Conservation (phyloP, 768 basidiomycete species). For the Trichaptum fuscoviolaceum region DNA sequence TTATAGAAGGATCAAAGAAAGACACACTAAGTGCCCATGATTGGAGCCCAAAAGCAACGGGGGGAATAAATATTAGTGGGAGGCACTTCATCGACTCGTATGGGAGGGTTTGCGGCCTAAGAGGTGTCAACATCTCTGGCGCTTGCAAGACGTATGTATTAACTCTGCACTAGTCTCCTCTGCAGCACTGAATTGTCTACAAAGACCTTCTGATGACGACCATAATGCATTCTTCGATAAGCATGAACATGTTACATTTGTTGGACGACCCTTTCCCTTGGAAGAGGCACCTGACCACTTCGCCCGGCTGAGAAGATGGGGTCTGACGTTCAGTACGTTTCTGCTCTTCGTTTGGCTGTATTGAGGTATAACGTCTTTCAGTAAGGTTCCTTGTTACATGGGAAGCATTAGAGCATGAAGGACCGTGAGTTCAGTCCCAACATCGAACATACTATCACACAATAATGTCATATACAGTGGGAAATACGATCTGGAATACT, state of each 20-base stretch:
- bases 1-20: constrained; percentile 9
- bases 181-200: constrained; percentile 4
- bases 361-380: constrained; percentile 23
- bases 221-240: constrained; percentile 63
- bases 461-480: constrained; percentile 43
- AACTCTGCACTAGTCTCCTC: constrained; percentile 7
- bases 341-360: not conserved
- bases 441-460: not conserved
- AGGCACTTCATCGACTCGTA: constrained; percentile 78
- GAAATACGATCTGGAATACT: constrained; percentile 77
- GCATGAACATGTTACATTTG: constrained; percentile 69
- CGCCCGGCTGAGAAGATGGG: constrained; percentile 77
- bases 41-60: constrained; percentile 57
- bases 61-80: constrained; percentile 58
- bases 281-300: constrained; percentile 85
- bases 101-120: constrained; percentile 72
- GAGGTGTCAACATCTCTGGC: constrained; percentile 86
- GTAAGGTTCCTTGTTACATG: constrained; percentile 93
- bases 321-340: constrained; percentile 75
- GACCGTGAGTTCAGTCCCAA: constrained; percentile 57
- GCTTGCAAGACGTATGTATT: constrained; percentile 69
- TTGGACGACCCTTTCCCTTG: constrained; percentile 87
- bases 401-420: constrained; percentile 94
- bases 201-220: constrained; percentile 65
- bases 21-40: constrained; percentile 37